Evolutionary conservation across 352 stramenopile species (phyloP), one percentile per base, ranked within the genome.

Genomic region (Bremia lactucae): DNA sequence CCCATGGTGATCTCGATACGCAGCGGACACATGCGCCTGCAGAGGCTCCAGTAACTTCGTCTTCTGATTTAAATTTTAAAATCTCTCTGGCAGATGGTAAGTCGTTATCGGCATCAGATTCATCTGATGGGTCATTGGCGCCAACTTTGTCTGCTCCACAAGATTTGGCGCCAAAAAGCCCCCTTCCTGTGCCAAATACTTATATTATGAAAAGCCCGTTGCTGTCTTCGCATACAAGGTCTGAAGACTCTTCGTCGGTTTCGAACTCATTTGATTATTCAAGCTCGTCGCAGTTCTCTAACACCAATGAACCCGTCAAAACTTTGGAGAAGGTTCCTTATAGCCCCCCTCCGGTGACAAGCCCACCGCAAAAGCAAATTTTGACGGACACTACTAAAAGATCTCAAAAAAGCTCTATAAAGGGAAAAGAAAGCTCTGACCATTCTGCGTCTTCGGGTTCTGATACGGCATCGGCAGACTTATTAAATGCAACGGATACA

Each of bases 261-360:
- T 25, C 36, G 31, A 42, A 33, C 8, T 50, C 39, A 29, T 46
- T 28, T 2, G 14, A 42, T 18, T 33, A 44, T 6, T 31, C 22
- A 10, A 51, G 25, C 16, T 41, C 51, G 5, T 47, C 36, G 16
- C 26, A 42, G 6, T 49, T 43, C 28, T 55, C 51, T 51, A 26
- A 29, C 24, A 44, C 41, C 3, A 6, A 11, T 36, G 42, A 41
- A 7, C 23, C 40, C 6, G 42, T 31, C 8, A 29, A 33, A 10
- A 35, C 49, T 15, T 15, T 36, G 8, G 31, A 52, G 14, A 38
- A 62, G 13, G 35, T 29, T 25, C 50, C 48, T 11, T 48, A 39
- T 42, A 63, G 44, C 19, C 58, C 52, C 5, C 23, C 56, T 10
- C 56, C 56, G 14, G 56, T 62, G 42, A 62, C 52, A 37, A 54